Percentiles rank a stretch among this genome's conserved stretches.
phyloP scores from a whole-genome alignment of 1,139 yeast species.

The Blastobotrys indianensis region DNA sequence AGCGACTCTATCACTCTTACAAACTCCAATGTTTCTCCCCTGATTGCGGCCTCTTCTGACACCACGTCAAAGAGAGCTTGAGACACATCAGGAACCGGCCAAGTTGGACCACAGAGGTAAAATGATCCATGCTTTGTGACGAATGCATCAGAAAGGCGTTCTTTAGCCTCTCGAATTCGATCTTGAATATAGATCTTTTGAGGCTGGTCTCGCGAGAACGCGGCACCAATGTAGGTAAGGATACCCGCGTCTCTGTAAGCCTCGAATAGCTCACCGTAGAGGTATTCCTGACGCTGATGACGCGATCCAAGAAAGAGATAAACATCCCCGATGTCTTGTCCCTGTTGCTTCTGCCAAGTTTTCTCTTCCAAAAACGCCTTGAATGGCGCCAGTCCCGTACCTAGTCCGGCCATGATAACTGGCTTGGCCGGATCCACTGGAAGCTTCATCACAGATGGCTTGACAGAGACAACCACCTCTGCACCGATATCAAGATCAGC shows the following conservation, averaged over 20 bases:
- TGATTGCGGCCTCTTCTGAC: constrained; percentile 58
- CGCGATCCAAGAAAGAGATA: constrained; percentile 90
- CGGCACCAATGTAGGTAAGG: constrained; percentile 94
- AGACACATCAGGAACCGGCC: constrained; percentile 98
- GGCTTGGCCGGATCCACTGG: constrained; percentile 87
- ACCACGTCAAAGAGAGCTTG: constrained; percentile 83
- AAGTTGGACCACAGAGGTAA: constrained; percentile 97
- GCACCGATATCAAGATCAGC: constrained; percentile 74
- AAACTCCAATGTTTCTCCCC: constrained; percentile 65
- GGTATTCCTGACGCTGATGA: constrained; percentile 91
- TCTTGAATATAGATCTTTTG: constrained; percentile 94
- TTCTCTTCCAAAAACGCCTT: constrained; percentile 96
- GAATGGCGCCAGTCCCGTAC: constrained; percentile 98
- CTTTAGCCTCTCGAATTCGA: constrained; percentile 72
- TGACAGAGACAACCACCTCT: constrained; percentile 88
- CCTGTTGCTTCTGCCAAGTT: constrained; percentile 87
- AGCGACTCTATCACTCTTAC: constrained; percentile 81
- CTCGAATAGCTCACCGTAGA: constrained; percentile 97
- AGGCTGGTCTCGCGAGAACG: constrained; percentile 96
- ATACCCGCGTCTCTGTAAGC: constrained; percentile 90
- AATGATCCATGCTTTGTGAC: constrained; percentile 77
- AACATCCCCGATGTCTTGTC: constrained; percentile 82
- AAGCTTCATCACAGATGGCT: constrained; percentile 94
- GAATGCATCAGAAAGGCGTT: constrained; percentile 71
- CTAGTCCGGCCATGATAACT: constrained; percentile 93